Base-by-base conservation (phyloP, 495 filamentous ascomycete genomes). In the Chaetomidium leptoderma region DNA sequence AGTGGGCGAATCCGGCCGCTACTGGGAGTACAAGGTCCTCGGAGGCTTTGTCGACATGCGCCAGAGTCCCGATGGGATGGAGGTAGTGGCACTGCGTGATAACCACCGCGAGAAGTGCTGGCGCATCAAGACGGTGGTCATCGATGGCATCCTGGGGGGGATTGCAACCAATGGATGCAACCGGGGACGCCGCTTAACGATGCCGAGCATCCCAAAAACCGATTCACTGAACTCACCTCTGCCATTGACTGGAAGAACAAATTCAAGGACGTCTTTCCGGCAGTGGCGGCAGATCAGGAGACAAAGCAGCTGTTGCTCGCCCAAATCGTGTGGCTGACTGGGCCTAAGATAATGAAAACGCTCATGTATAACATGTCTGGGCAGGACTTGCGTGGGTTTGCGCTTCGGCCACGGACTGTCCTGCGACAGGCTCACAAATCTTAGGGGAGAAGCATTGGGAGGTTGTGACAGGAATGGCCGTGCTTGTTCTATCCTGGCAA, bases 21-120 rank as follows among this genome's bases (percentile, higher is more conserved):
- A 24, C 33, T 56, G 53, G 53, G 53, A 56, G 33, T 32, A 35
- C 10, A 9, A n/a, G 16, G 8, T 37, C n/a, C 10, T 39, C 16
- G 53, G 43, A 10, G 53, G 53, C 9, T 44, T 16, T n/a, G 33
- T 48, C 6, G 53, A 56, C 29, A 56, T 56, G 43, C 47, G 52
- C 10, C 14, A 19, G 4, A 14, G 10, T 7, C 2, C 5, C 8
- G 36, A 55, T 8, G 52, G 40, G 10, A 13, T 33, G 19, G 52
- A 55, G 16, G 27, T 29, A 8, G 21, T 55, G 6, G 52, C 40
- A 7, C 27, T 55, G 29, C 40, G 52, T 11, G 52, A 55, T 19
- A 24, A 23, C 17, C 27, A 24, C n/a, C 6, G n/a, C 3, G n/a
- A 45, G 27, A 32, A 37, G n/a, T 32, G 26, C 10, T 44, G 52